Percentiles rank a stretch among this genome's conserved stretches.
phyloP scores from a whole-genome alignment of 352 stramenopile genomes.

The Thalassiosira sp. region DNA sequence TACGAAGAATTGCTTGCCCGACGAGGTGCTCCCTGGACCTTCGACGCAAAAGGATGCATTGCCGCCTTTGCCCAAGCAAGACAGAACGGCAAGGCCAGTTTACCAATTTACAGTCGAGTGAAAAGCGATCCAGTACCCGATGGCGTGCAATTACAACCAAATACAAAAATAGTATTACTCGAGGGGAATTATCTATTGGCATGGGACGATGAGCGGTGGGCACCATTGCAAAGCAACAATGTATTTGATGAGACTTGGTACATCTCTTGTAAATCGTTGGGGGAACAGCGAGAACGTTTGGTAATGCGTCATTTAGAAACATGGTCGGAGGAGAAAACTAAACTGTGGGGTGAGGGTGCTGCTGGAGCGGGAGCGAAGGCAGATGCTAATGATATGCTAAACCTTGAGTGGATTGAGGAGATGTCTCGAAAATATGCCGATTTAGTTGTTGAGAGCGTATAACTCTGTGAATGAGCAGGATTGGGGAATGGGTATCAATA shows the following conservation, averaged over 20 bases:
- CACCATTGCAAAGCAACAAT: constrained; percentile 27
- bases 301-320: constrained; percentile 68
- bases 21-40: constrained; percentile 73
- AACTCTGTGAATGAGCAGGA: too few relatives aligned
- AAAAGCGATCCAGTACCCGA: constrained; percentile 71
- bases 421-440: constrained; percentile 43
- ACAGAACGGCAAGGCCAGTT: constrained; percentile 26
- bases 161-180: constrained; percentile 71
- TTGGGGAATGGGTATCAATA: too few relatives aligned
- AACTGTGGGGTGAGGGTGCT: constrained; percentile 57
- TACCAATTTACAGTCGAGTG: constrained; percentile 69
- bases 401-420: constrained; percentile 50
- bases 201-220: constrained; percentile 58
- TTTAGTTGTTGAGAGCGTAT: constrained; percentile 42
- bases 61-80: constrained; percentile 38
- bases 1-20: constrained; percentile 60
- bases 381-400: constrained; percentile 70
- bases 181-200: constrained; percentile 79
- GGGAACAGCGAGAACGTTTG: constrained; percentile 54
- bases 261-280: constrained; percentile 47
- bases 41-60: constrained; percentile 64
- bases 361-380: constrained; percentile 53
- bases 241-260: constrained; percentile 81
- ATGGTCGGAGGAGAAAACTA: constrained; percentile 69
- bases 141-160: constrained; percentile 42